A percentile compares a stretch with the other conserved stretches of the same genome.
These are phyloP conservation scores for Fusarium bactridioides DNA, from an alignment of 2,329 filamentous ascomycete genomes.

Conservation along the genomic window DNA sequence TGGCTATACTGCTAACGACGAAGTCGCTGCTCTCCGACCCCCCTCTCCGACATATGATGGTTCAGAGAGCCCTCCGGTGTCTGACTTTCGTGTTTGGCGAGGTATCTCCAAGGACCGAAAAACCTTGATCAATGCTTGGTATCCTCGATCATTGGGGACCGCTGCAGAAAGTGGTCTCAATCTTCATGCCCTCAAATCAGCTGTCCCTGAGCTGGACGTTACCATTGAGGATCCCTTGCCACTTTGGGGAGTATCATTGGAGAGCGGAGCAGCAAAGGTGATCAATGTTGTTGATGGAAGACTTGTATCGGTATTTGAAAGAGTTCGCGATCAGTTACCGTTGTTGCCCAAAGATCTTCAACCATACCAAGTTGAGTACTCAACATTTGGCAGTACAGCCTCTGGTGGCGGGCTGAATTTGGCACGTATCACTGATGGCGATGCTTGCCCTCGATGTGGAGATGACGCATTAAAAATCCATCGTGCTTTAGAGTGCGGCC, in stretches of 20 bases:
- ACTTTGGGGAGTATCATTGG: conserved; percentile 58
- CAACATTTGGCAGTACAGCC: conserved; percentile 43
- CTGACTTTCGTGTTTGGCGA: conserved; percentile 59
- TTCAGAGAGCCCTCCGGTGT: background rate
- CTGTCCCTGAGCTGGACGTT: conserved; percentile 74
- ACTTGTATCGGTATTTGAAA: conserved; percentile 38
- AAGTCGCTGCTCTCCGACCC: conserved; percentile 67
- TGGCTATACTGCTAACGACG: conserved; percentile 83
- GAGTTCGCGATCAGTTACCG: conserved; percentile 37
- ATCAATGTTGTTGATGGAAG: conserved; percentile 49
- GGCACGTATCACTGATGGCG: conserved; percentile 70
- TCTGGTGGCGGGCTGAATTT: conserved; percentile 63
- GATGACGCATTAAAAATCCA: conserved; percentile 69
- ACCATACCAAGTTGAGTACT: conserved; percentile 28
- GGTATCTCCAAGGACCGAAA: conserved; percentile 73
- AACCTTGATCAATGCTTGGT: conserved; percentile 75
- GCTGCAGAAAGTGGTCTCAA: conserved; percentile 52
- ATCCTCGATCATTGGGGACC: conserved; percentile 51
- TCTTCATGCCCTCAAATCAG: conserved; percentile 68
- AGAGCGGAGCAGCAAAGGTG: conserved; percentile 29
- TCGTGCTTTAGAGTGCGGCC: conserved; percentile 86
- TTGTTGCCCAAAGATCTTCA: conserved; percentile 32
- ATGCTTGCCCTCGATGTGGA: conserved; percentile 76
- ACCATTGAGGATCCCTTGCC: conserved; percentile 67
- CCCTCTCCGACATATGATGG: background rate